Evolutionary conservation across 495 filamentous ascomycete species (phyloP).

Genomic region (Platismatia glauca): DNA sequence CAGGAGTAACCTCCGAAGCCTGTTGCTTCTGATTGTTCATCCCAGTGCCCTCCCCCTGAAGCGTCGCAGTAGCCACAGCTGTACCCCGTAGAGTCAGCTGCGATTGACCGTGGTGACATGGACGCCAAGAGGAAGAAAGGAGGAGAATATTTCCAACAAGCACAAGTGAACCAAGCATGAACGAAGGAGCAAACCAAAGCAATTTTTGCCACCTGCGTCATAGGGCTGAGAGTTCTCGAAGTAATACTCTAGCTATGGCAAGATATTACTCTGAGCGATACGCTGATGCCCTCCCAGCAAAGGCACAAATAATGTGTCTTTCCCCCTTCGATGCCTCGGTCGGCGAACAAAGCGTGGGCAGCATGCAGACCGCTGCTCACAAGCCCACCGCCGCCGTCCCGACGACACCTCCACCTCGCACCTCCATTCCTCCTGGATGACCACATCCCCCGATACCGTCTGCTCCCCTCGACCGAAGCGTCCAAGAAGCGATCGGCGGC

Average conservation of each 20-base stretch:
- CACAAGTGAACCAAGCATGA: too few species aligned
- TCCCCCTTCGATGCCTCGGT: neutral
- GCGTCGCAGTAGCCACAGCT: too few species aligned
- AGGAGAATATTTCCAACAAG: too few species aligned
- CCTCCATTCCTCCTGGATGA: constrained; percentile 68
- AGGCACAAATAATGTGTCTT: neutral
- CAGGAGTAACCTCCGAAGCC: too few species aligned
- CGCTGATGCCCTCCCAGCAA: neutral
- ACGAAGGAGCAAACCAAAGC: too few species aligned
- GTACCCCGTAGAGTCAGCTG: too few species aligned
- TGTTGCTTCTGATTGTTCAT: too few species aligned
- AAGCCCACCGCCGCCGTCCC: neutral
- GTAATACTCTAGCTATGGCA: too few species aligned
- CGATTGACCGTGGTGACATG: too few species aligned
- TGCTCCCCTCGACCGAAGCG: constrained; percentile 48
- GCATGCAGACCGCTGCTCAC: constrained; percentile 17
- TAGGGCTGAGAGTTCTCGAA: constrained; percentile 7
- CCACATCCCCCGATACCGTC: constrained; percentile 58
- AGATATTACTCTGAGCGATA: too few species aligned
- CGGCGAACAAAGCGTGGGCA: neutral
- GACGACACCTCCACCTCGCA: constrained; percentile 51
- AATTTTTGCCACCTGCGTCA: constrained; percentile 10
- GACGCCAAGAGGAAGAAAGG: too few species aligned
- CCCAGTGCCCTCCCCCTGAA: too few species aligned
- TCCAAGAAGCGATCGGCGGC: constrained; percentile 57